phyloP scores from a whole-genome alignment of 2,329 filamentous ascomycete species.

The Chrysosphaeria jannelii region DNA sequence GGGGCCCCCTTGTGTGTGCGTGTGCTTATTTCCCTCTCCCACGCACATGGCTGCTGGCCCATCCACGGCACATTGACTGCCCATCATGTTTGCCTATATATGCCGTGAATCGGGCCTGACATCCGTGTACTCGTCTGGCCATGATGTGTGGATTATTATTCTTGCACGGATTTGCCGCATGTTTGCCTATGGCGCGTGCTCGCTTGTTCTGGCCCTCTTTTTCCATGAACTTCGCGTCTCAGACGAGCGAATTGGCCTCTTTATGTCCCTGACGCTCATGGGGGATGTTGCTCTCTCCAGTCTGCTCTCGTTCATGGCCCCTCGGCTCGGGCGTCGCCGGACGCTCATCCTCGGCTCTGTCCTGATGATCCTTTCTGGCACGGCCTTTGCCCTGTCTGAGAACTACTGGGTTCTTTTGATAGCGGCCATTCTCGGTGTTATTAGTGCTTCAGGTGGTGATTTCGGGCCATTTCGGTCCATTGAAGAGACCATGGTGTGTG shows the following conservation, averaged over 20 bases:
- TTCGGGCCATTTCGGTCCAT: constrained; percentile 37
- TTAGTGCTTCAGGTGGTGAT: constrained; percentile 30
- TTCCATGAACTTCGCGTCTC: constrained; percentile 23
- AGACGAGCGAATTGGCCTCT: constrained; percentile 29
- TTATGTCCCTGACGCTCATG: constrained; percentile 30
- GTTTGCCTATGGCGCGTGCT: constrained; percentile 30
- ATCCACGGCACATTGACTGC: no score
- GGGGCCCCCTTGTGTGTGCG: no score
- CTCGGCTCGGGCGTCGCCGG: constrained; percentile 22
- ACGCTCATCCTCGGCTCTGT: constrained; percentile 20
- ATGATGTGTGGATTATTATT: constrained; percentile 23
- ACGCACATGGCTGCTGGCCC: no score
- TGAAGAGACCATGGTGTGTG: constrained; percentile 31
- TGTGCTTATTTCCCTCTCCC: no score
- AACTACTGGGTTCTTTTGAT: constrained; percentile 27
- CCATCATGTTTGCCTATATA: no score
- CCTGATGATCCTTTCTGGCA: constrained; percentile 25
- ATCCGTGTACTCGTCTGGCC: constrained; percentile 15
- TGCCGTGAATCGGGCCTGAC: constrained; percentile 16
- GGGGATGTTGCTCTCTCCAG: constrained; percentile 30
- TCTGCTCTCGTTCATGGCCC: constrained; percentile 24
- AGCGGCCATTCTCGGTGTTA: constrained; percentile 27
- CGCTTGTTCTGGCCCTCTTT: constrained; percentile 29
- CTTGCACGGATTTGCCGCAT: constrained; percentile 20
- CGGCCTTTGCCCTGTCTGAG: constrained; percentile 19